A percentile compares a stretch with the other conserved stretches of the same genome.
Conservation (phyloP, 345 rosid genomes). For the Brassica incana region DNA sequence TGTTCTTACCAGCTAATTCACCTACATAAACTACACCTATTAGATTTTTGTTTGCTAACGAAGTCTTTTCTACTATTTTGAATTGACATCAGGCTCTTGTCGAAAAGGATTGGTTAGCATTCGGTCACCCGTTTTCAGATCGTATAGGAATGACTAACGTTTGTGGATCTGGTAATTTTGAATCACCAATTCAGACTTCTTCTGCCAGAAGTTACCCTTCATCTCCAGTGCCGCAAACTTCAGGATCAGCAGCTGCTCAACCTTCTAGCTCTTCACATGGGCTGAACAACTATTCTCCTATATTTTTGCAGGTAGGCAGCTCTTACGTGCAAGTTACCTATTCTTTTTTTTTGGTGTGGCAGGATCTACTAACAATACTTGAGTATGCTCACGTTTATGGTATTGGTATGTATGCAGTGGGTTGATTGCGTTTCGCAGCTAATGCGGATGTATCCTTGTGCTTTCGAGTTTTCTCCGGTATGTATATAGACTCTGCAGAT, state of each 20-base stretch:
- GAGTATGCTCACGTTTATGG: constrained; percentile 19
- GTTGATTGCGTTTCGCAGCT: constrained; percentile 93
- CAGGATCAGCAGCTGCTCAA: constrained; percentile 63
- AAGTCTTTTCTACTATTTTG: constrained; percentile 15
- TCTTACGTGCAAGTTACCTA: constrained; percentile 5
- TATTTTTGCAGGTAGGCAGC: constrained; percentile 82
- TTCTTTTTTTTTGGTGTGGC: background rate
- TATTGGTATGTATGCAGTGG: constrained; percentile 69
- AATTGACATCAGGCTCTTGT: constrained; percentile 67
- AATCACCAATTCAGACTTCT: constrained; percentile 74
- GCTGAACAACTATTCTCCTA: constrained; percentile 83
- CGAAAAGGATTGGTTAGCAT: constrained; percentile 99
- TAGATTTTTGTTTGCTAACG: constrained; percentile 17
- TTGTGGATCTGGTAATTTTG: constrained; percentile 58
- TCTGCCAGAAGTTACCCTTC: constrained; percentile 64
- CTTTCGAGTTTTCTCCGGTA: constrained; percentile 96
- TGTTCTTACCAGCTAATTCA: constrained; percentile 16
- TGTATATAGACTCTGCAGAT: constrained; percentile 36
- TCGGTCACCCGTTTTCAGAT: constrained; percentile 97
- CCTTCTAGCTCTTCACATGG: constrained; percentile 76
- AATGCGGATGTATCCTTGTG: constrained; percentile 90
- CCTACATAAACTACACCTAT: constrained; percentile 6
- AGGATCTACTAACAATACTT: background rate
- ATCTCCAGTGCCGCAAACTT: constrained; percentile 67
- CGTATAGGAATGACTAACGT: constrained; percentile 85